Percentiles rank a stretch among this genome's conserved stretches.
These are phyloP conservation scores for Apiotrichum siamense DNA, from an alignment of 1,284 basidiomycete species.

Conservation along the genomic window DNA sequence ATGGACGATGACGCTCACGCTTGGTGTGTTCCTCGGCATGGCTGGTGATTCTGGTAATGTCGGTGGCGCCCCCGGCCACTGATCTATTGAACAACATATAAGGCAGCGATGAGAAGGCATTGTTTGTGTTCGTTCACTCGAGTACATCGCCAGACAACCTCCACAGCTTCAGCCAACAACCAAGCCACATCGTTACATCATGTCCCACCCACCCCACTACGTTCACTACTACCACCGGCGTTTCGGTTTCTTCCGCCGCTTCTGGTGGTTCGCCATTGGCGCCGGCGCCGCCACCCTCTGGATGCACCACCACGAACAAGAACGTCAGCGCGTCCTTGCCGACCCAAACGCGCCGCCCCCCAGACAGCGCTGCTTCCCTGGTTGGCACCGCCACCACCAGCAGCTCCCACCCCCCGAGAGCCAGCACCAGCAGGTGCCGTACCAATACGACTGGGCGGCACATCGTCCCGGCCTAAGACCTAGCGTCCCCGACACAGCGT, in stretches of 20 bases:
- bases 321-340: neutral
- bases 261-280: constrained; percentile 9
- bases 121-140: no score
- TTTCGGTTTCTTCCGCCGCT: constrained; percentile 3
- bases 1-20: no score
- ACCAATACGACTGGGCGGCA: neutral
- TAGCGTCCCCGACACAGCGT: neutral
- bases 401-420: neutral
- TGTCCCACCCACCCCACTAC: neutral
- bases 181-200: neutral
- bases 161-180: neutral
- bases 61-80: no score
- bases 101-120: no score
- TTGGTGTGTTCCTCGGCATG: no score
- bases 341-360: neutral
- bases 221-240: constrained; percentile 1
- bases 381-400: neutral
- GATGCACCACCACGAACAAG: neutral
- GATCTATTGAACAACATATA: no score
- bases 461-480: neutral
- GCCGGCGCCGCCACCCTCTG: constrained; percentile 1
- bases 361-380: neutral
- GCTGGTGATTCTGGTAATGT: no score
- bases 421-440: neutral
- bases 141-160: neutral